phyloP scores from a whole-genome alignment of 441 rosid genomes.

The Gossypium davidsonii region DNA sequence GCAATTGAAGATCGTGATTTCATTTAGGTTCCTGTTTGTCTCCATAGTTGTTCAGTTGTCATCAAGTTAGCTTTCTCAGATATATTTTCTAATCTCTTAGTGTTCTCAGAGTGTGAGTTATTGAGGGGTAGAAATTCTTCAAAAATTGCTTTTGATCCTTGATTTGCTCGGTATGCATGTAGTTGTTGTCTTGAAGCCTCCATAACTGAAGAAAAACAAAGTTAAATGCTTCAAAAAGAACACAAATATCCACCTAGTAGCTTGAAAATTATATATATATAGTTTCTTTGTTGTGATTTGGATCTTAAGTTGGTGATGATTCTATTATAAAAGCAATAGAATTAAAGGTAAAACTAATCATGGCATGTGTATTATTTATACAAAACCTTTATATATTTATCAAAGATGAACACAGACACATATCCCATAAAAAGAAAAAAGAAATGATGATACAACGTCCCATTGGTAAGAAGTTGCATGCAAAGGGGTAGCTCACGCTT shows the following conservation, averaged over 20 bases:
- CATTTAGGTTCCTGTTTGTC: conserved; percentile 49
- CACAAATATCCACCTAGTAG: conserved; percentile 24
- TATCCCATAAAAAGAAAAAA: neutral
- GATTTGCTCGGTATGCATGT: conserved; percentile 52
- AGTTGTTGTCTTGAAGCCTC: conserved; percentile 80
- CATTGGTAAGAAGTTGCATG: conserved; percentile 95
- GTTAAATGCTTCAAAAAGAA: neutral
- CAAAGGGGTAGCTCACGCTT: conserved; percentile 97
- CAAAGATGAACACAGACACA: neutral
- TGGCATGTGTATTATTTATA: neutral
- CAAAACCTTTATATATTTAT: neutral
- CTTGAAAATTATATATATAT: neutral
- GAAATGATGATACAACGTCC: conserved; percentile 25
- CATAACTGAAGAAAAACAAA: conserved; percentile 43
- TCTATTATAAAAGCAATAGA: neutral
- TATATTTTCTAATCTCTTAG: conserved; percentile 34
- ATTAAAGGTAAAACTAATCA: neutral
- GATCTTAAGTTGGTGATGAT: neutral
- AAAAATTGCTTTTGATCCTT: conserved; percentile 55
- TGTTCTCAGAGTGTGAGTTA: conserved; percentile 31
- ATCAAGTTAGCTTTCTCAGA: conserved; percentile 79
- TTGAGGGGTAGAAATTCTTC: conserved; percentile 94
- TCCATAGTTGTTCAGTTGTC: conserved; percentile 92
- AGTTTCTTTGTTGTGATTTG: neutral
- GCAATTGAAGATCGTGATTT: conserved; percentile 30